These are phyloP conservation scores for Xerocomellus intermedius DNA, from an alignment of 768 basidiomycete species.

Conservation along the genomic window DNA sequence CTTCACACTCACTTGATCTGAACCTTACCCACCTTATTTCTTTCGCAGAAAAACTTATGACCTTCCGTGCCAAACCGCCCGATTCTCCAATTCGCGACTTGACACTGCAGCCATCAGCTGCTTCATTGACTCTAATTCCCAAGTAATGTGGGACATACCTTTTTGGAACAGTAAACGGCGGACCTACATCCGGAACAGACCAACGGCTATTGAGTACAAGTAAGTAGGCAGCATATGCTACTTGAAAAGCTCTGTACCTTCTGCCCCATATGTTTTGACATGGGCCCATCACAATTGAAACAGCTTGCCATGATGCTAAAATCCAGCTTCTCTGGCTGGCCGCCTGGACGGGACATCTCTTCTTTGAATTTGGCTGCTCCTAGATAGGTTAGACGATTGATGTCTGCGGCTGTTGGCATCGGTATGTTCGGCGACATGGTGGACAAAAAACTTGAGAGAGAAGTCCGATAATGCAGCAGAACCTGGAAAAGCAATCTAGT, in stretches of 20 bases:
- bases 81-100: constrained; percentile 36
- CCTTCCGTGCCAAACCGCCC: constrained; percentile 28
- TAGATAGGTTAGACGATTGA: constrained; percentile 28
- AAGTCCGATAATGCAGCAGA: neutral
- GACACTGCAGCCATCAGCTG: constrained; percentile 27
- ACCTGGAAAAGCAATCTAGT: neutral
- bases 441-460: neutral
- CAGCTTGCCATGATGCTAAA: constrained; percentile 25
- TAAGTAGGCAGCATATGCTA: neutral
- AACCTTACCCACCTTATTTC: constrained; percentile 31
- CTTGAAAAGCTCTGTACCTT: constrained; percentile 18
- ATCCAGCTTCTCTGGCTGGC: constrained; percentile 30
- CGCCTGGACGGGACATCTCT: constrained; percentile 27
- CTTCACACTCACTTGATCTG: neutral
- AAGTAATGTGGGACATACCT: constrained; percentile 8
- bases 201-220: constrained; percentile 16
- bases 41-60: constrained; percentile 35
- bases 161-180: constrained; percentile 32
- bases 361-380: constrained; percentile 29
- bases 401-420: constrained; percentile 25
- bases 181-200: constrained; percentile 32
- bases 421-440: constrained; percentile 20
- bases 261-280: constrained; percentile 7
- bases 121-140: neutral
- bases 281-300: constrained; percentile 18